Conservation (phyloP, 495 filamentous ascomycete species). For the Penicillium paxilli region DNA sequence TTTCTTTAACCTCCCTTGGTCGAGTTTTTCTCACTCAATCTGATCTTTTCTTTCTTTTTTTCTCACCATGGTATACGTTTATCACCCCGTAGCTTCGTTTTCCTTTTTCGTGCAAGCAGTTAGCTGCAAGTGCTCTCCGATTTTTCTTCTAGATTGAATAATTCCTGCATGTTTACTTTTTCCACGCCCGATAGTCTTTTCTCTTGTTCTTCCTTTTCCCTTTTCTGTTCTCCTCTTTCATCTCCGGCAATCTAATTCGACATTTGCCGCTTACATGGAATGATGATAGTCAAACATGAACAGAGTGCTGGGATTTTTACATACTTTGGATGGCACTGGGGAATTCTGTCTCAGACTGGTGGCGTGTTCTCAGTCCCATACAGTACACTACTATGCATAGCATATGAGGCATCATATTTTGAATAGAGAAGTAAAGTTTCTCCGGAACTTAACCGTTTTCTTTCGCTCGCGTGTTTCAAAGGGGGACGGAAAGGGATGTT, state of each 20-base stretch:
- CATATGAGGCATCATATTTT: constrained; percentile 32
- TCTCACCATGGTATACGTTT: not conserved
- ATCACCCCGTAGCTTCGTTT: no score
- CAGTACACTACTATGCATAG: constrained; percentile 7
- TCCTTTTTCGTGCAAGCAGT: not conserved
- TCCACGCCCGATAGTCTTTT: not conserved
- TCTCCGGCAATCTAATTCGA: not conserved
- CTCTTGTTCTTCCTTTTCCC: not conserved
- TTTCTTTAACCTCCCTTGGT: not conserved
- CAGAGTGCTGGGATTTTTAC: constrained; percentile 6
- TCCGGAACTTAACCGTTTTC: not conserved
- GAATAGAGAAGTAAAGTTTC: not conserved
- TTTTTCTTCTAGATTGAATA: no score
- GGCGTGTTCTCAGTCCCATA: not conserved
- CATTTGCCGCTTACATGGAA: constrained; percentile 15
- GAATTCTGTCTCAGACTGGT: constrained; percentile 15
- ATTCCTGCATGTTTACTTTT: not conserved
- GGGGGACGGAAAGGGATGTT: not conserved
- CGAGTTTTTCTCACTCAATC: no score
- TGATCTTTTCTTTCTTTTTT: not conserved
- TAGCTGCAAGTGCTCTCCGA: no score
- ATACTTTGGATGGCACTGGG: constrained; percentile 11
- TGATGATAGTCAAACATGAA: constrained; percentile 9
- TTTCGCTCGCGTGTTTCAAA: constrained; percentile 1
- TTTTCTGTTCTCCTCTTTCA: not conserved